Evolutionary conservation across 2,329 filamentous ascomycete genomes (phyloP), one percentile per base, ranked within the genome.

Genomic region (Akanthomyces lecanii): DNA sequence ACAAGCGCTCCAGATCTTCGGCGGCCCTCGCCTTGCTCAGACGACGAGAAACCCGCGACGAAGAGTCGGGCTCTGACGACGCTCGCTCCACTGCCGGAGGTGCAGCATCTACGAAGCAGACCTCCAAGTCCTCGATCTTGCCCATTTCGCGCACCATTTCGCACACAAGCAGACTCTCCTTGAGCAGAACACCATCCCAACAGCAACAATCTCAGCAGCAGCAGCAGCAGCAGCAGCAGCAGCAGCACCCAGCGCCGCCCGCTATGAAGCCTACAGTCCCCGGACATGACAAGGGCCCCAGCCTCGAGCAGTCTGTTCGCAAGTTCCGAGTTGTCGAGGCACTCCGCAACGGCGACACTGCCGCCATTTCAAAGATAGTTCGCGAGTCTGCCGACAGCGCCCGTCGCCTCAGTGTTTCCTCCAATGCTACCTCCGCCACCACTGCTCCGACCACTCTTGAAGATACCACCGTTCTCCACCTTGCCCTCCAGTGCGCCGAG

Each of bases 271-370:
- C 61, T 12, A 36, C 33, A 4, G 45, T 14, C 33, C 36, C 47
- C 53, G 71, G 64, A 68, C 68, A 70, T 47, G 79, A 81, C 57
- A 84, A 80, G 70, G 76, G 74, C 30, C 76, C 72, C 42, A 87
- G 86, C 28, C 90, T 99, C 64, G 93, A 99, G 73, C 92, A 97
- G 75, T 97, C 94, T 0, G 92, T 99, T 60, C 87, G 90, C 72
- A 93, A 96, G 68, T 99, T 99, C 76, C 88, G 93, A 68, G 86
- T 97, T 53, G 97, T 98, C 72, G 95, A 98, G 78, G 90, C 93
- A 48, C 80, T 99, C 67, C 86, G 94, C 67, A 95, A 86, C 73
- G 95, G 95, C 61, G 94, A 99, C 74, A 96, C 92, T 0, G 89
- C 88, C 16, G 91, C 90, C 44, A 97, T 99, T 69, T 91, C 91